Evolutionary conservation across 2,329 filamentous ascomycete species (phyloP), one percentile per base, ranked within the genome.

Genomic region (Aspergillus hortae): DNA sequence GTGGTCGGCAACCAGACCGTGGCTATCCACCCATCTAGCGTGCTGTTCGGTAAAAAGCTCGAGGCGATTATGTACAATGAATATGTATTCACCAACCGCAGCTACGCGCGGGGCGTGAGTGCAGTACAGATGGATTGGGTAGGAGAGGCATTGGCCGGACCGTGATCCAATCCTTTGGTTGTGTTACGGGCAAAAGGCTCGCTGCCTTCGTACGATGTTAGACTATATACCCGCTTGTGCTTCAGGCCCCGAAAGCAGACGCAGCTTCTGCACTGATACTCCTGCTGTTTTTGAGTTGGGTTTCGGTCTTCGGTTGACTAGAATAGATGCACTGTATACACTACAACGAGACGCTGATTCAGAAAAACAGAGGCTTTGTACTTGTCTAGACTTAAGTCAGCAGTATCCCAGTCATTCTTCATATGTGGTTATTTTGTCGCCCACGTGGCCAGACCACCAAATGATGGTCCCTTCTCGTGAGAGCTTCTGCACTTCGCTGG

Each of bases 61-160:
- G 82, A 85, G 67, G 83, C 80, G 2, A 83, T 87, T 48, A 74
- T 86, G 65, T 87, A 84, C 61, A 83, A 81, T 53, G 83, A 86
- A 65, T 85, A 83, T 65, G 81, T 86, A 2, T 87, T 82, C 61
- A 87, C 84, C 17, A 85, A 79, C 41, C 80, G 80, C 58, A 81
- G 80, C 49, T 87, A 85, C 71, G 84, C 81, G 12, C 74, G 82
- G 45, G 78, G 80, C 3, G 83, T 86, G 6, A 85, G 81, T 66
- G 81, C 79, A 1, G 79, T 86, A 48, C 79, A 85, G 69, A 72
- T 85, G 73, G 75, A 80, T 56, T 86, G 84, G 84, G 73, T 86
- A 21, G 79, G 76, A 19, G 80, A 84, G 53, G 74, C 78, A 23
- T 55, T 73, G 52, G 65, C 64, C 45, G 66, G 65, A 27, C 58